These are phyloP conservation scores for Stemphylium beticola DNA, from an alignment of 2,329 filamentous ascomycete species.

Conservation along the genomic window DNA sequence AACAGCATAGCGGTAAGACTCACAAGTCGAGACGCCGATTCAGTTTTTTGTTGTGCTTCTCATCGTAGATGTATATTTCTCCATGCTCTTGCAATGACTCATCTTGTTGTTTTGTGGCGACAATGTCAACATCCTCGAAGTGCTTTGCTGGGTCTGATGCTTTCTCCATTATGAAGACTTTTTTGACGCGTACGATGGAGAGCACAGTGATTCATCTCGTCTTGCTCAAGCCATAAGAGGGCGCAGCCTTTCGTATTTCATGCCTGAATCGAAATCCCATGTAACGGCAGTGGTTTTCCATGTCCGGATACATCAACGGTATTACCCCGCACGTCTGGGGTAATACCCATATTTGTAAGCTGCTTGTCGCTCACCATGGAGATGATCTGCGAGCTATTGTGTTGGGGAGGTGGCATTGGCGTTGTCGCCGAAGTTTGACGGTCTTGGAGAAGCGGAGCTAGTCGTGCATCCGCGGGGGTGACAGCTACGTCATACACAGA, in stretches of 20 bases:
- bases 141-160: neutral
- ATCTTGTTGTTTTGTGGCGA: neutral
- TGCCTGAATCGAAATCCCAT: neutral
- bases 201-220: too few relatives aligned
- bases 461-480: neutral
- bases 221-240: too few relatives aligned
- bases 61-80: neutral
- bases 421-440: neutral
- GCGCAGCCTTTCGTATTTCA: neutral
- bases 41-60: conserved; percentile 3
- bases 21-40: conserved; percentile 3
- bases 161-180: neutral
- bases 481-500: conserved; percentile 46
- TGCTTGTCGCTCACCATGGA: neutral
- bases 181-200: too few relatives aligned
- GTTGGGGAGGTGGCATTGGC: neutral
- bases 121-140: neutral
- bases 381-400: neutral
- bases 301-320: conserved; percentile 1
- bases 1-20: conserved; percentile 5
- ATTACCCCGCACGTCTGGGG: conserved; percentile 6
- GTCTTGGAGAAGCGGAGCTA: neutral
- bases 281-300: neutral
- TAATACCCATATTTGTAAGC: neutral
- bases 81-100: neutral